Evolutionary conservation across 2,329 filamentous ascomycete genomes (phyloP).

Genomic region (Lanzia echinophila): DNA sequence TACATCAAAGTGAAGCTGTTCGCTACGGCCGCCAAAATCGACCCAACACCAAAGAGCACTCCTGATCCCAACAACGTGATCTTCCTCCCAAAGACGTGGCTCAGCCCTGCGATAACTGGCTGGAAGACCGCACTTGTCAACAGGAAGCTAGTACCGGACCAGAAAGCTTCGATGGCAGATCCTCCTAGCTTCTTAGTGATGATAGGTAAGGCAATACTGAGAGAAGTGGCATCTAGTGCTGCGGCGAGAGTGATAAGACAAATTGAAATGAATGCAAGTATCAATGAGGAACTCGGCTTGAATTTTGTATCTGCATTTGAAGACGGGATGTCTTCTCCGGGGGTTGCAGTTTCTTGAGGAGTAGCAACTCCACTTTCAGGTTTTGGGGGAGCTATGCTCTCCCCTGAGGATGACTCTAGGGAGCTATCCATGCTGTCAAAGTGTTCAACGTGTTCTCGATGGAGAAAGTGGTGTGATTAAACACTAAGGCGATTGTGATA

Average conservation of each 20-base stretch:
- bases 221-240: conserved; percentile 58
- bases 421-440: too few relatives aligned
- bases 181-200: conserved; percentile 46
- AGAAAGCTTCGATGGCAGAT: conserved; percentile 57
- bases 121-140: conserved; percentile 58
- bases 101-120: conserved; percentile 38
- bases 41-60: conserved; percentile 35
- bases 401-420: too few relatives aligned
- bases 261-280: conserved; percentile 24
- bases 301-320: conserved; percentile 11
- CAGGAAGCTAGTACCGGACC: conserved; percentile 65
- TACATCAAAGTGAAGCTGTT: conserved; percentile 32
- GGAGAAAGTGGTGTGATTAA: too few relatives aligned
- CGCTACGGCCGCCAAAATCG: conserved; percentile 33
- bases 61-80: conserved; percentile 22
- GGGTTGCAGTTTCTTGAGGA: too few relatives aligned
- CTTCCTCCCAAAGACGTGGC: conserved; percentile 37
- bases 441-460: too few relatives aligned
- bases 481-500: too few relatives aligned
- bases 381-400: too few relatives aligned
- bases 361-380: too few relatives aligned
- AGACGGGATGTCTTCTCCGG: not conserved
- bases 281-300: conserved; percentile 20
- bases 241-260: conserved; percentile 52
- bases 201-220: conserved; percentile 53